Evolutionary conservation across 2,329 filamentous ascomycete species (phyloP).

Genomic region (Arthroderma sp.): DNA sequence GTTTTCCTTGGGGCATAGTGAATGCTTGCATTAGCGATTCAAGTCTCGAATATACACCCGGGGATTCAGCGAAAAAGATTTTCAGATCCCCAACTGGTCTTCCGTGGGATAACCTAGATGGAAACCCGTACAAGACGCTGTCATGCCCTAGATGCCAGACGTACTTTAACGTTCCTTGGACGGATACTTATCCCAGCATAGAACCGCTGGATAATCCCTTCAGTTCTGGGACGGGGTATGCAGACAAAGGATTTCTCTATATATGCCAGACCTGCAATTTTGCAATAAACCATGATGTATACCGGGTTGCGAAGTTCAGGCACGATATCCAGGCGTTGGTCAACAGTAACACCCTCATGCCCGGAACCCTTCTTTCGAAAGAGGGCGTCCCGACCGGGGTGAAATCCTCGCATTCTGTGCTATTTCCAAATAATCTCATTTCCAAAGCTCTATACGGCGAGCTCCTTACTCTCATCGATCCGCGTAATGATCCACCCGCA

Average conservation of each 20-base stretch:
- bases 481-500: constrained; percentile 16
- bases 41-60: constrained; percentile 44
- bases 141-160: constrained; percentile 43
- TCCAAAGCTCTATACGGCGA: constrained; percentile 31
- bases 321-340: constrained; percentile 42
- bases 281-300: constrained; percentile 42
- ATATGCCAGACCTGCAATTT: constrained; percentile 41
- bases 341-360: constrained; percentile 42
- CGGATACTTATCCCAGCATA: constrained; percentile 23
- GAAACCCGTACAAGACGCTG: constrained; percentile 36
- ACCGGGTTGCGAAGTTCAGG: constrained; percentile 51
- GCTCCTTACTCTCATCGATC: constrained; percentile 30
- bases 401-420: constrained; percentile 19
- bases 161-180: constrained; percentile 44
- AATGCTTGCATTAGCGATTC: constrained; percentile 45
- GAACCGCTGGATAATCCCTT: constrained; percentile 16
- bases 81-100: constrained; percentile 40
- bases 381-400: constrained; percentile 37
- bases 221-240: constrained; percentile 18
- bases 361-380: constrained; percentile 51
- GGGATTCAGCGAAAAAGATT: constrained; percentile 28
- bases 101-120: constrained; percentile 48
- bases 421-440: constrained; percentile 50
- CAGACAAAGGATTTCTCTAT: constrained; percentile 35
- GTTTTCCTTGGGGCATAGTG: constrained; percentile 53